Evolutionary conservation across 352 stramenopile species (phyloP).

Genomic region (Phytophthora multivora): DNA sequence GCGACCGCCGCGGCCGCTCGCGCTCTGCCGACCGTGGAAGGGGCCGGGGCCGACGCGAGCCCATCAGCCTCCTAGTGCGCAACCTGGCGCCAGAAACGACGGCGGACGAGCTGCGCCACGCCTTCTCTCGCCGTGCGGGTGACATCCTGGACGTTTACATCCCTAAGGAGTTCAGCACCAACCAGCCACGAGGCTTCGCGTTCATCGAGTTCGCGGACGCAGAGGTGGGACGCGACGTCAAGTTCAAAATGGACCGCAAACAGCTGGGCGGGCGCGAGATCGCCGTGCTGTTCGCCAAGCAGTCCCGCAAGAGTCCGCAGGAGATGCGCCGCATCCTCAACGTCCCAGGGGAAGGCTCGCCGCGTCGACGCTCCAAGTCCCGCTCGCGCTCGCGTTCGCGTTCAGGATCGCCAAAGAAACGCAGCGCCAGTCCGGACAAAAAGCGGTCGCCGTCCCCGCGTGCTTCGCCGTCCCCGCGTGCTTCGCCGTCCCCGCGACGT

Average conservation of each 20-base stretch:
- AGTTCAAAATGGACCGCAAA: constrained; percentile 77
- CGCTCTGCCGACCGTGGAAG: constrained; percentile 31
- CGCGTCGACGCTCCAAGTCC: constrained; percentile 30
- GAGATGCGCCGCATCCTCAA: constrained; percentile 64
- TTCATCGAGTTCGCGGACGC: constrained; percentile 82
- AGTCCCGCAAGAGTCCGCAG: constrained; percentile 76
- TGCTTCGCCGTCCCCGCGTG: constrained; percentile 19
- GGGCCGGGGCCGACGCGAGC: constrained; percentile 20
- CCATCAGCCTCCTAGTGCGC: constrained; percentile 59
- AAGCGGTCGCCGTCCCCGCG: constrained; percentile 25
- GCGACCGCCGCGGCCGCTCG: constrained; percentile 35
- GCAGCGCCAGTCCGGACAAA: constrained; percentile 25
- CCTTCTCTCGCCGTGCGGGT: constrained; percentile 49
- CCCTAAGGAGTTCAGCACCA: constrained; percentile 60
- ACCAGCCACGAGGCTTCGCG: constrained; percentile 75
- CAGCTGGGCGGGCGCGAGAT: constrained; percentile 74
- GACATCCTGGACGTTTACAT: constrained; percentile 76
- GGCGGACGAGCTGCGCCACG: constrained; percentile 47
- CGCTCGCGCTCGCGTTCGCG: constrained; percentile 31
- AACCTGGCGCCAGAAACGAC: constrained; percentile 45
- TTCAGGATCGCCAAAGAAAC: constrained; percentile 25
- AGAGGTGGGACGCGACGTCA: constrained; percentile 67
- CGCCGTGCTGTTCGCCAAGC: constrained; percentile 78
- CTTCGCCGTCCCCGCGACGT: constrained; percentile 22
- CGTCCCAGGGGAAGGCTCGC: constrained; percentile 20